Evolutionary conservation across 257 asterid species (phyloP).

Genomic region (Phtheirospermum japonicum): DNA sequence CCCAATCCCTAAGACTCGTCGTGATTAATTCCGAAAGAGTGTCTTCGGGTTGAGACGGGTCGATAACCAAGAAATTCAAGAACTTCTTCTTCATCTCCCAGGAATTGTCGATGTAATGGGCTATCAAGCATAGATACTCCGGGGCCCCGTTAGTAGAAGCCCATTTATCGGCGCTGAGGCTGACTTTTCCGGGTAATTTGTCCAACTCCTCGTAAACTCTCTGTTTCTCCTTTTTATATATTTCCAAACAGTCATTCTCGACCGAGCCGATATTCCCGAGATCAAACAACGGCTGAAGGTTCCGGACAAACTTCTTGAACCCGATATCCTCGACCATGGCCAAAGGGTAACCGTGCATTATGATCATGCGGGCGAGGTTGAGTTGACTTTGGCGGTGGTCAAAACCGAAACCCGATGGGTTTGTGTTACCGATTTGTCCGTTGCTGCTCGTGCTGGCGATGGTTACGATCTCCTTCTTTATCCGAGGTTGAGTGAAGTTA

Average conservation of each 20-base stretch:
- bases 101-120: conserved; percentile 69
- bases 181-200: conserved; percentile 74
- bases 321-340: conserved; percentile 88
- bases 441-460: conserved; percentile 37
- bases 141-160: conserved; percentile 41
- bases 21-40: conserved; percentile 58
- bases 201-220: conserved; percentile 75
- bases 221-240: conserved; percentile 69
- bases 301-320: conserved; percentile 68
- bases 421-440: conserved; percentile 34
- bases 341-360: conserved; percentile 81
- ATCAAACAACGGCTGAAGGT: conserved; percentile 89
- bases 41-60: conserved; percentile 73
- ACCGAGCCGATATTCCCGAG: conserved; percentile 52
- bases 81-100: conserved; percentile 80
- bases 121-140: conserved; percentile 71
- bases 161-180: conserved; percentile 85
- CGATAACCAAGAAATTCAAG: conserved; percentile 56
- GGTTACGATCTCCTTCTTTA: conserved; percentile 53
- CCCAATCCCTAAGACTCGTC: conserved; percentile 72
- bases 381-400: conserved; percentile 62
- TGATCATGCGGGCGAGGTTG: conserved; percentile 92
- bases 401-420: conserved; percentile 43
- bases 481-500: conserved; percentile 42
- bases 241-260: conserved; percentile 74